phyloP scores from a whole-genome alignment of 106 monocot species.

The Acanthochlamys bracteata region DNA sequence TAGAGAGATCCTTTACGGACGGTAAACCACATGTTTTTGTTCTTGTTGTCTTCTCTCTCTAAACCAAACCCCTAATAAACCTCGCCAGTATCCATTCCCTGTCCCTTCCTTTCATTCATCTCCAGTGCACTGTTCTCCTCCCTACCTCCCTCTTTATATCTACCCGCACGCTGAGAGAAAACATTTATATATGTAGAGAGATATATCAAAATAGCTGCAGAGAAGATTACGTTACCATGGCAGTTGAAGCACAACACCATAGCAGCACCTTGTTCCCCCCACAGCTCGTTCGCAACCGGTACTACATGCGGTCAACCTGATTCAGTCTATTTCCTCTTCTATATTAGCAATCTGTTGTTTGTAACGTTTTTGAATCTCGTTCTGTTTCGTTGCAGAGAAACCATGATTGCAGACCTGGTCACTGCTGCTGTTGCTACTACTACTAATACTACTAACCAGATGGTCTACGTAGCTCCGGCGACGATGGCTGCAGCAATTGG shows the following conservation, averaged over 20 bases:
- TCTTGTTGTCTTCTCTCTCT: neutral
- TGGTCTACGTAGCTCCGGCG: neutral
- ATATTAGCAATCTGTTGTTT: neutral
- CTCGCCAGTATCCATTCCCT: neutral
- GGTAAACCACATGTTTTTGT: neutral
- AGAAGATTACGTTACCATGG: neutral
- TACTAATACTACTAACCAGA: neutral
- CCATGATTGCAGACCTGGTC: neutral
- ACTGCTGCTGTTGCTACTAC: no score
- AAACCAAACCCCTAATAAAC: constrained; percentile 2
- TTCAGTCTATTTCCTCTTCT: neutral
- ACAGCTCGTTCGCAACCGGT: constrained; percentile 5
- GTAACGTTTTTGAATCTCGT: neutral
- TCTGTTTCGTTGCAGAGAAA: constrained; percentile 1
- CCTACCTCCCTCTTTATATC: neutral
- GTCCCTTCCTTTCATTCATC: neutral
- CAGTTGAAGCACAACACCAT: constrained; percentile 7
- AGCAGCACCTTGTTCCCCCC: neutral
- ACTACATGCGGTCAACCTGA: neutral
- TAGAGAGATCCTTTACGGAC: neutral
- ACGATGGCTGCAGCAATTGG: no score
- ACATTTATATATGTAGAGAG: neutral
- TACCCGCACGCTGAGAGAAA: neutral
- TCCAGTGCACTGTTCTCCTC: neutral
- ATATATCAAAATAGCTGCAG: neutral